Evolutionary conservation across 2,329 filamentous ascomycete genomes (phyloP), one percentile per base, ranked within the genome.

Genomic region (Zasmidium citrigriseum): DNA sequence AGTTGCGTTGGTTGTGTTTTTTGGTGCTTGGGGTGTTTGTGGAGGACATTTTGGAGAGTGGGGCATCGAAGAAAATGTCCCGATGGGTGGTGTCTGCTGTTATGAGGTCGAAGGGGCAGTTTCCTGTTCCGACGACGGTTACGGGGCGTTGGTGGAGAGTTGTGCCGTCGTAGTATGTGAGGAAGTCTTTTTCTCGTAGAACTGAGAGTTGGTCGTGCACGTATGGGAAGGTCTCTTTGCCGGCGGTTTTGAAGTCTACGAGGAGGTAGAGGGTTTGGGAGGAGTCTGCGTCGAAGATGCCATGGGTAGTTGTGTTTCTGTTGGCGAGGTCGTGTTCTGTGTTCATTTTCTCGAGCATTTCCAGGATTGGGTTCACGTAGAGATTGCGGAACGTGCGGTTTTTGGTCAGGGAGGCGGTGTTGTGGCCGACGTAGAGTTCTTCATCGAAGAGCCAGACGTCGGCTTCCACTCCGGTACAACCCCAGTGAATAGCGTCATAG

Each of bases 41-140:
- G 50, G 50, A 24, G 34, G 5, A 4, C 34, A 79, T 68, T 64
- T 74, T 67, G 55, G 78, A 72, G 0, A 89, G 77, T 0, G 86
- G 86, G 0, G 87, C 87, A 64, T 90, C 88, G 67, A 86, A 65
- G 67, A 71, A 73, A 55, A 85, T 76, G 70, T 89, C 85, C 25
- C 85, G 65, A 61, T 83, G 80, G 1, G 80, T 83, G 4, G 74
- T 64, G 65, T 84, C 83, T n/a, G 75, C 70, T 2, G 79, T 73
- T 10, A 89, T 67, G 9, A 81, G 68, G 55, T 84, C 78, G 65
- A 88, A 86, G 0, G 82, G 84, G 0, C 84, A 82, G 62, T 83
- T 83, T 12, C 89, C 89, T 1, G 87, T 89, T 1, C 83, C 86
- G 1, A 91, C 86, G 1, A 91, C 82, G 0, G 88, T 91, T 34